These are phyloP conservation scores for Phialocephala subalpina DNA, from an alignment of 2,329 filamentous ascomycete genomes.

Conservation along the genomic window DNA sequence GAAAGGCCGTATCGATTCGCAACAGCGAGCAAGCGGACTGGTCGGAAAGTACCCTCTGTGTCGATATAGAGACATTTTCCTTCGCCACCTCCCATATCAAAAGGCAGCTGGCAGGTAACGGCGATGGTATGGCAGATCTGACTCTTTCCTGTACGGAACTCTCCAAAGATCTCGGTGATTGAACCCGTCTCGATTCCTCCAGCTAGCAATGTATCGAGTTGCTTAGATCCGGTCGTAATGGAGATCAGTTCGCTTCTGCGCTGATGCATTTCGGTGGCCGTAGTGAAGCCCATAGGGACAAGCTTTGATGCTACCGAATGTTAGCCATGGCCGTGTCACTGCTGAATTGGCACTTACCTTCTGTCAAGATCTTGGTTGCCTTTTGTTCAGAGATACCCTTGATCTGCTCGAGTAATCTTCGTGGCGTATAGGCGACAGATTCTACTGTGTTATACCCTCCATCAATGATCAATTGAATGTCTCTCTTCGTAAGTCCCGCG, in stretches of 20 bases:
- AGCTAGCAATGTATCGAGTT: slow-evolving; percentile 92
- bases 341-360: slow-evolving; percentile 63
- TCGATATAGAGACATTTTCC: slow-evolving; percentile 99
- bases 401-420: slow-evolving; percentile 86
- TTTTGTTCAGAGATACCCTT: slow-evolving; percentile 99
- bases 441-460: slow-evolving; percentile 96
- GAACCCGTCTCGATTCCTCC: slow-evolving; percentile 97
- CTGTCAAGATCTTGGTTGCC: slow-evolving; percentile 86
- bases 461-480: slow-evolving; percentile 92
- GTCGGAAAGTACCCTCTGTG: slow-evolving; percentile 96
- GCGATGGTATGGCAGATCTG: slow-evolving; percentile 99
- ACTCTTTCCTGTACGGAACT: slow-evolving; percentile 97
- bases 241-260: slow-evolving; percentile 96
- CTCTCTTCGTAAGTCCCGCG: slow-evolving; percentile 88
- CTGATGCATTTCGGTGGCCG: slow-evolving; percentile 98
- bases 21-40: slow-evolving; percentile 88
- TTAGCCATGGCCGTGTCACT: slow-evolving; percentile 17
- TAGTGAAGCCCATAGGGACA: slow-evolving; percentile 98
- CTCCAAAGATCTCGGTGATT: slow-evolving; percentile 97
- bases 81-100: slow-evolving; percentile 98
- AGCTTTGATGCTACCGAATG: slow-evolving; percentile 79
- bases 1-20: slow-evolving; percentile 94
- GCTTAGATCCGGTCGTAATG: slow-evolving; percentile 97
- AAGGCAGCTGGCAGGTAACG: slow-evolving; percentile 95
- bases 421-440: slow-evolving; percentile 90